Base-by-base conservation (phyloP, 2,329 filamentous ascomycete genomes). In the Calonectria hongkongensis region DNA sequence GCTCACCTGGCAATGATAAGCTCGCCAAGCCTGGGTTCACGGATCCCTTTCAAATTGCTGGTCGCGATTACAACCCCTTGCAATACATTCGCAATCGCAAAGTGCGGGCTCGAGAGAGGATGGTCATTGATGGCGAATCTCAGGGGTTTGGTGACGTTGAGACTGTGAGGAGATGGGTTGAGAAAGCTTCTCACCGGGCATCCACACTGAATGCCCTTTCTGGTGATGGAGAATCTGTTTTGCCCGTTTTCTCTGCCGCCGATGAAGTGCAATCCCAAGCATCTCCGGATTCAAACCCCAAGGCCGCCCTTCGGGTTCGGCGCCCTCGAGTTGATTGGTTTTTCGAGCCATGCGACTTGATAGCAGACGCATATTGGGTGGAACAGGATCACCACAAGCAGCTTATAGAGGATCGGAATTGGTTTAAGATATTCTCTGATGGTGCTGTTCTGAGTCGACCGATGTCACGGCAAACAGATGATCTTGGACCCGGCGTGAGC, bases 1-100 rank as follows among this genome's bases (percentile, higher is more conserved):
- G 81, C 0, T 87, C 88, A 10, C 86, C 88, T 28, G 74, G 79
- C 48, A 71, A 75, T 66, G 77, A 73, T 28, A 85, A 74, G 79
- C 85, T 60, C 76, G 85, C 72, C 36, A 76, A 66, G 6, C 78
- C 78, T 54, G 75, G 75, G 25, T 75, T 73, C 5, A 70, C 76
- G 39, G 86, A 78, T 66, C 82, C 71, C 73, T 82, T 68, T 82
- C 83, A 74, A 64, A 85, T 77, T 71, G 83, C 93, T 9, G 94
- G 94, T 5, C 92, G 96, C 66, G 85, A 88, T 2, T 98, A 98
- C 82, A 98, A 99, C 81, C 97, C 96, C 5, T 85, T 99, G 28
- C 97, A 98, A 83, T 95, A 95, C 78, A 94, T 98, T 68, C 93
- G 97, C 25, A 98, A 99, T 81, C 91, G 96, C 60, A 96, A 96